Evolutionary conservation across 345 rosid species (phyloP).

Genomic region (Eucalyptus camaldulensis): DNA sequence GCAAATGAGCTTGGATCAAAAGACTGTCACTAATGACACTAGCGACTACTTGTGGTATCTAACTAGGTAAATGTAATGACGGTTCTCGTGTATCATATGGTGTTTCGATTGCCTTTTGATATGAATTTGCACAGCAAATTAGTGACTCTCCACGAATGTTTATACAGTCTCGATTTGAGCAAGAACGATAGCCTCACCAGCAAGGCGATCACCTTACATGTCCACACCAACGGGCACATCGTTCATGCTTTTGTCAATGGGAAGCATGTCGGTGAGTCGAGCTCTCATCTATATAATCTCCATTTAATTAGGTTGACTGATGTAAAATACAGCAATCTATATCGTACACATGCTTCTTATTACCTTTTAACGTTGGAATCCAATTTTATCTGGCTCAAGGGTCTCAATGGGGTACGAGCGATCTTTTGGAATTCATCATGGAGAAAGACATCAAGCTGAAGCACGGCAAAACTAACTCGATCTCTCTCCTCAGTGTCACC

Average conservation of each 20-base stretch:
- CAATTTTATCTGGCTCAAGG: not conserved
- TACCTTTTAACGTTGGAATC: not conserved
- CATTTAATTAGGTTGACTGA: not conserved
- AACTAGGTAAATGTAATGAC: conserved; percentile 12
- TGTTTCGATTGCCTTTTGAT: not conserved
- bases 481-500: conserved; percentile 33
- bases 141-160: not conserved
- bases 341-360: not conserved
- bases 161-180: not conserved
- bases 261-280: conserved; percentile 5
- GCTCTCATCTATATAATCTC: not conserved
- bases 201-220: conserved; percentile 1
- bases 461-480: conserved; percentile 4
- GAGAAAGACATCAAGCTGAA: conserved; percentile 9
- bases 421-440: not conserved
- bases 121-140: not conserved
- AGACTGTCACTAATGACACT: conserved; percentile 13
- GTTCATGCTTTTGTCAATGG: conserved; percentile 34
- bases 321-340: not conserved
- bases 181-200: not conserved
- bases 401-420: not conserved
- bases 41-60: conserved; percentile 31
- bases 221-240: conserved; percentile 15
- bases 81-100: not conserved
- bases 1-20: conserved; percentile 21